Evolutionary conservation across 345 rosid species (phyloP), one percentile per base, ranked within the genome.

Genomic region (Orychophragmus violaceus): DNA sequence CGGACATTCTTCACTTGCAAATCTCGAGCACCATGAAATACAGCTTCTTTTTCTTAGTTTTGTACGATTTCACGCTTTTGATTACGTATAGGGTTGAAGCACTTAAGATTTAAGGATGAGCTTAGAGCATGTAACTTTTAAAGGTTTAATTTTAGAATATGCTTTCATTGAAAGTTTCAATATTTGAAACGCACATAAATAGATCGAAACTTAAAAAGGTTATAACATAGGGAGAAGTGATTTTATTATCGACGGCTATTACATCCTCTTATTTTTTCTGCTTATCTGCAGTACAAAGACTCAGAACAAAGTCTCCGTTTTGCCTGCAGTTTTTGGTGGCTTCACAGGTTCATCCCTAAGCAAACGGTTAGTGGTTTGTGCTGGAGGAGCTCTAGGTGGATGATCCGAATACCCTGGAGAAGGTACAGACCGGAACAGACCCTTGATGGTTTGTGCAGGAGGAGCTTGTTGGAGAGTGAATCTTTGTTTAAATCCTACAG

Each of bases 231-330:
- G 14, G 37, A 2, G 63, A 59, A 14, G 22, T 13, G 46, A 35
- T 1, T 39, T 25, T 12, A 58, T 58, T 36, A 58, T 3, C 8
- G 2, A 14, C 28, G 17, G 24, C 17, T 19, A 32, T 11, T 12
- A 58, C 46, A 58, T 36, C 21, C 3, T 25, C 1, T 41, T 39
- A 8, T 18, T 17, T n/a, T 14, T n/a, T 14, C 12, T 39, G 64
- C 42, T 28, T 53, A 30, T 17, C 13, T 54, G 18, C 64, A 14
- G 10, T 29, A 29, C 54, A 19, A 45, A 46, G 18, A 29, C 39
- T 63, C 45, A 48, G 6, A 48, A 48, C 33, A 63, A 32, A 63
- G 45, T 63, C 57, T 63, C 37, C 45, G 55, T 62, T 14, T 13
- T 62, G 22, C 30, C 4, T 30, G 67, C 39, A 13, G 19, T 21